Evolutionary conservation across 768 basidiomycete species (phyloP).

Genomic region (Lentinula lateritia): DNA sequence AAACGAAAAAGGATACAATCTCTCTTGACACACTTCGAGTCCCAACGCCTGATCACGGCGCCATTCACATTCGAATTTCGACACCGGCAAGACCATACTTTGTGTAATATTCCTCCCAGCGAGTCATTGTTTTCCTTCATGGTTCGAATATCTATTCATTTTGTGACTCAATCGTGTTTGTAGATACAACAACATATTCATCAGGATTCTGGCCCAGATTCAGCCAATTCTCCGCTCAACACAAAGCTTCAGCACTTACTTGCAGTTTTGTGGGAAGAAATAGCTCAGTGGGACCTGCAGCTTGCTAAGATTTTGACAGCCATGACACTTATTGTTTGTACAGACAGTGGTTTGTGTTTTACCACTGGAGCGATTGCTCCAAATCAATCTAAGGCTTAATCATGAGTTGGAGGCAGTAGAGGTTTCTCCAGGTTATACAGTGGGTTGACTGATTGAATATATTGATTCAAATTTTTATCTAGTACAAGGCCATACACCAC

Average conservation of each 20-base stretch:
- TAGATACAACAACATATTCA: background rate
- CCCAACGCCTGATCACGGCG: background rate
- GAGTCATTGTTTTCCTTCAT: too few relatives aligned
- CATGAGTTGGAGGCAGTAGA: background rate
- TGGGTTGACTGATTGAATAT: too few relatives aligned
- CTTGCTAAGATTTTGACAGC: background rate
- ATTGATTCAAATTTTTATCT: too few relatives aligned
- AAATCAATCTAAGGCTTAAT: background rate
- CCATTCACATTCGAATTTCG: background rate
- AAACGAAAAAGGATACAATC: background rate
- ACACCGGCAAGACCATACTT: background rate
- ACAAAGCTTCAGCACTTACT: background rate
- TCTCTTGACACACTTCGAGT: background rate
- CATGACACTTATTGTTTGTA: background rate
- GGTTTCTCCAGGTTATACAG: slow-evolving; percentile 1
- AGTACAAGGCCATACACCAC: too few relatives aligned
- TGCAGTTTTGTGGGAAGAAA: background rate
- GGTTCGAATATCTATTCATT: too few relatives aligned
- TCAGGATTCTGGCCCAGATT: background rate
- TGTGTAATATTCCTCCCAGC: too few relatives aligned
- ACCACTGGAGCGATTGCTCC: background rate
- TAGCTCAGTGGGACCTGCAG: background rate
- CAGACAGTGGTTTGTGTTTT: background rate
- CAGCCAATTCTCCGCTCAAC: background rate
- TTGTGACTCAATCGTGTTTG: too few relatives aligned